Evolutionary conservation across 1,284 basidiomycete species (phyloP).

Genomic region (Hemileia vastatrix): DNA sequence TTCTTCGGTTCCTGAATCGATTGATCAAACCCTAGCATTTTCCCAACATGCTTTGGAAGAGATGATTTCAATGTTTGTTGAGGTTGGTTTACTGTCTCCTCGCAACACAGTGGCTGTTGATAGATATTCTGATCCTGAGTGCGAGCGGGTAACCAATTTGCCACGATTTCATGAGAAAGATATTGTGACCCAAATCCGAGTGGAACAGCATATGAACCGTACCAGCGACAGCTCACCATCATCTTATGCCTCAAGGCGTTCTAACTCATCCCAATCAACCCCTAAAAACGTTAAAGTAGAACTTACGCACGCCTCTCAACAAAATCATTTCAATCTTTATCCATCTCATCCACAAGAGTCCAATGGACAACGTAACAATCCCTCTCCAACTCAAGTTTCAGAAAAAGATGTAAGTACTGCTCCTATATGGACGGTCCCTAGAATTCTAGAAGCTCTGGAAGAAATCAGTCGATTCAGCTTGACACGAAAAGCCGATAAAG

Average conservation of each 20-base stretch:
- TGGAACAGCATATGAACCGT: not conserved
- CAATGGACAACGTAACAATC: too few relatives aligned
- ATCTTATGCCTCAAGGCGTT: conserved; percentile 1
- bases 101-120: conserved; percentile 2
- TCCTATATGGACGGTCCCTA: conserved; percentile 1
- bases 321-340: not conserved
- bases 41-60: conserved; percentile 1
- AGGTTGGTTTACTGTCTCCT: conserved; percentile 7
- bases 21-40: not conserved
- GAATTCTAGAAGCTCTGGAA: conserved; percentile 12
- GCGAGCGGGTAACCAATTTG: conserved; percentile 1
- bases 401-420: too few relatives aligned
- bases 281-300: too few relatives aligned
- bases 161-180: conserved; percentile 4
- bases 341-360: not conserved
- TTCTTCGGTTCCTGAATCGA: not conserved
- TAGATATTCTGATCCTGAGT: conserved; percentile 8
- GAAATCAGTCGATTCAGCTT: conserved; percentile 7
- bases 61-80: conserved; percentile 4
- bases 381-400: too few relatives aligned
- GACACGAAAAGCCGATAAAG: not conserved
- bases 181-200: conserved; percentile 5
- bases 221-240: not conserved
- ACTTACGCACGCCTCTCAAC: too few relatives aligned
- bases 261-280: conserved; percentile 2